Evolutionary conservation across 192 early-diverging fungal species (phyloP).

Genomic region (Coemansia sp.): DNA sequence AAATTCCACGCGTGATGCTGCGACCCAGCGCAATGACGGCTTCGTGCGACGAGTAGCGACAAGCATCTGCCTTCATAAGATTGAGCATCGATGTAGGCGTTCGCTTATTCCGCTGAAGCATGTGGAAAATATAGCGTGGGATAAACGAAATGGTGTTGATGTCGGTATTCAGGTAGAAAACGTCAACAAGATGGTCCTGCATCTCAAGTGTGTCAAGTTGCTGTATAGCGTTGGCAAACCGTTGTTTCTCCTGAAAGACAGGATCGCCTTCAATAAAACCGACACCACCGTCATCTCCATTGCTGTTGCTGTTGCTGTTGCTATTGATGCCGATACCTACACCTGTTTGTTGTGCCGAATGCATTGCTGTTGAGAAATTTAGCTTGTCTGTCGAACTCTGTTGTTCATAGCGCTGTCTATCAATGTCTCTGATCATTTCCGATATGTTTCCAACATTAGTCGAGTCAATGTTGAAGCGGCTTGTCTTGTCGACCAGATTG

Average conservation of each 20-base stretch:
- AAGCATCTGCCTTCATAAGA: slow-evolving; percentile 50
- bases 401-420: slow-evolving; percentile 3
- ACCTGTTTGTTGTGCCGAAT: slow-evolving; percentile 10
- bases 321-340: not conserved
- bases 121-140: slow-evolving; percentile 37
- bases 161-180: slow-evolving; percentile 44
- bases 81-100: slow-evolving; percentile 35
- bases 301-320: not conserved
- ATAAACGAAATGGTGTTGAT: slow-evolving; percentile 45
- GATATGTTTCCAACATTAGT: slow-evolving; percentile 32
- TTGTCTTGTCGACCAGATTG: slow-evolving; percentile 30
- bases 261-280: not conserved
- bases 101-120: slow-evolving; percentile 23
- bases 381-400: not conserved
- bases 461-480: slow-evolving; percentile 36
- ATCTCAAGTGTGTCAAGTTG: slow-evolving; percentile 15
- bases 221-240: not conserved
- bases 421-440: slow-evolving; percentile 27
- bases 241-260: not conserved
- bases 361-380: not conserved
- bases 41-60: slow-evolving; percentile 26
- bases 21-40: slow-evolving; percentile 16
- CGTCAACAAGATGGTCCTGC: slow-evolving; percentile 35
- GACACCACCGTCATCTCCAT: not conserved
- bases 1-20: slow-evolving; percentile 24